Conservation (phyloP, 768 basidiomycete species). For the Leccinum truebloodii region DNA sequence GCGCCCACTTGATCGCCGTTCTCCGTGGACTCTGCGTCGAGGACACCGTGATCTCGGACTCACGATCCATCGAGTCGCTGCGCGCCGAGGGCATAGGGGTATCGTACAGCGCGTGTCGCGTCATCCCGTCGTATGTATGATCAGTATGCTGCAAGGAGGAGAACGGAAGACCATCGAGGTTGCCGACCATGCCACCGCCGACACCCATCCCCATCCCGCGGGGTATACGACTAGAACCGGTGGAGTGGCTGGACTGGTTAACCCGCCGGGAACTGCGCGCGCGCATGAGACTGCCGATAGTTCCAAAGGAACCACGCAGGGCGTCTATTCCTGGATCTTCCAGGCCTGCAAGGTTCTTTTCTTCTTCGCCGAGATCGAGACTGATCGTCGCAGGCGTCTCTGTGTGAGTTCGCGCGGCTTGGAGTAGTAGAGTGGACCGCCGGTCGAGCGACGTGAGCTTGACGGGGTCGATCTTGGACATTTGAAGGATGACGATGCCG, state of each 20-base stretch:
- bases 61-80: slow-evolving; percentile 41
- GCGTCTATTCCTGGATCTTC: slow-evolving; percentile 96
- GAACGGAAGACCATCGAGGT: slow-evolving; percentile 24
- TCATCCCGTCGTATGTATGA: slow-evolving; percentile 50
- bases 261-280: slow-evolving; percentile 55
- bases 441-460: slow-evolving; percentile 81
- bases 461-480: slow-evolving; percentile 91
- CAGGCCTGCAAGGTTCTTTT: slow-evolving; percentile 53
- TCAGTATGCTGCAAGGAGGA: slow-evolving; percentile 32
- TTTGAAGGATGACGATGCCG: slow-evolving; percentile 93
- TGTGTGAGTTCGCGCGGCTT: slow-evolving; percentile 75
- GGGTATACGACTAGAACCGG: slow-evolving; percentile 21
- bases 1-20: slow-evolving; percentile 71
- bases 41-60: slow-evolving; percentile 32
- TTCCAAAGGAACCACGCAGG: slow-evolving; percentile 87
- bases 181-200: slow-evolving; percentile 32
- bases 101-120: slow-evolving; percentile 87
- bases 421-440: slow-evolving; percentile 84
- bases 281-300: slow-evolving; percentile 88
- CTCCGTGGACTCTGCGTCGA: slow-evolving; percentile 36
- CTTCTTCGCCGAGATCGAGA: slow-evolving; percentile 52
- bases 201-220: slow-evolving; percentile 25
- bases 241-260: slow-evolving; percentile 46
- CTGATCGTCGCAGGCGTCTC: slow-evolving; percentile 44
- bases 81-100: slow-evolving; percentile 63